Evolutionary conservation across 768 basidiomycete genomes (phyloP).

Genomic region (Macrolepiota albuminosa): DNA sequence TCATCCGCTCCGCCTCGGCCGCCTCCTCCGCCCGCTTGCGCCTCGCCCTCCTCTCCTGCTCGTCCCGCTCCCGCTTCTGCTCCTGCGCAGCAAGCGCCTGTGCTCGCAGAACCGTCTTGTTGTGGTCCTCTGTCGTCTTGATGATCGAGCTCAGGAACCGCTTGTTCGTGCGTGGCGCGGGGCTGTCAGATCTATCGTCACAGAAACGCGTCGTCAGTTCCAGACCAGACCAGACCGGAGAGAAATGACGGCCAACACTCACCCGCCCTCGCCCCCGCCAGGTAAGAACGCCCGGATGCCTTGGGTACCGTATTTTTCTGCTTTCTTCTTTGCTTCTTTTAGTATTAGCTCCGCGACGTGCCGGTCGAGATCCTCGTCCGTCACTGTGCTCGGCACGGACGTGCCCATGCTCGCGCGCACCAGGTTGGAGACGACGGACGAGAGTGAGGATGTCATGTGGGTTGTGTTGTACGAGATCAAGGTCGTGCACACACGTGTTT

Average conservation of each 20-base stretch:
- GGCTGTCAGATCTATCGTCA: conserved; percentile 53
- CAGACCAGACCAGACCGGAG: background rate
- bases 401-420: conserved; percentile 76
- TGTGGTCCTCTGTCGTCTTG: conserved; percentile 93
- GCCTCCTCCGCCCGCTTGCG: conserved; percentile 73
- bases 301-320: conserved; percentile 68
- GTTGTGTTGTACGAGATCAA: background rate
- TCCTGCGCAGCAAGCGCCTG: conserved; percentile 73
- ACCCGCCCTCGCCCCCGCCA: conserved; percentile 37
- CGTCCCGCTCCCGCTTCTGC: conserved; percentile 62
- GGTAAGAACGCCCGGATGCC: conserved; percentile 78
- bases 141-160: conserved; percentile 84
- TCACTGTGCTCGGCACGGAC: conserved; percentile 50
- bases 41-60: conserved; percentile 58
- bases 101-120: conserved; percentile 73
- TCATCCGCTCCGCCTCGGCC: conserved; percentile 55
- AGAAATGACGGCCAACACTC: conserved; percentile 14
- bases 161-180: conserved; percentile 77
- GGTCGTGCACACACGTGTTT: conserved; percentile 9
- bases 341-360: conserved; percentile 91
- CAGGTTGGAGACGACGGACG: conserved; percentile 79
- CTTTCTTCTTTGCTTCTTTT: conserved; percentile 90
- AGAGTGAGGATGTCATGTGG: conserved; percentile 53
- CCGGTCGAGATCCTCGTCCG: conserved; percentile 84
- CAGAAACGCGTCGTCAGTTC: background rate